These are phyloP conservation scores for Sugiyamaella sp. DNA, from an alignment of 1,139 yeast species.

Conservation along the genomic window DNA sequence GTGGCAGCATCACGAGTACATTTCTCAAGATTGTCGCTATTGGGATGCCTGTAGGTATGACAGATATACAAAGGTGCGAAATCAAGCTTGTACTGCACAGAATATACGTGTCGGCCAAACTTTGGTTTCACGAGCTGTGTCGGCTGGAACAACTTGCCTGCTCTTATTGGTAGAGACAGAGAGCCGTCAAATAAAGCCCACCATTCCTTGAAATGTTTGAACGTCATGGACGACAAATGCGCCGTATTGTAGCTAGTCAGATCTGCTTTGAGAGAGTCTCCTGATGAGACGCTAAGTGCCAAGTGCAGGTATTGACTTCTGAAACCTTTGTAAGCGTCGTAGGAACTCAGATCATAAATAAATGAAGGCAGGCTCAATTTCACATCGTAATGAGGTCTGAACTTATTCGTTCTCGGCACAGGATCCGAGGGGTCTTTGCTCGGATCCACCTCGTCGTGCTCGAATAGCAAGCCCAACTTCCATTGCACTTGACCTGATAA, in stretches of 20 bases:
- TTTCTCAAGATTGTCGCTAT: conserved; percentile 48
- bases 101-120: conserved; percentile 76
- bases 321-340: conserved; percentile 80
- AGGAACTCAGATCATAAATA: conserved; percentile 49
- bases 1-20: conserved; percentile 60
- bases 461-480: conserved; percentile 55
- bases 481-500: conserved; percentile 54
- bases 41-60: conserved; percentile 67
- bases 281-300: conserved; percentile 69
- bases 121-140: conserved; percentile 51
- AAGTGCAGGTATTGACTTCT: conserved; percentile 79
- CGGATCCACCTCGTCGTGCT: conserved; percentile 40
- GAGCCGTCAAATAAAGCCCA: conserved; percentile 76
- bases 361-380: conserved; percentile 64
- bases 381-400: conserved; percentile 73
- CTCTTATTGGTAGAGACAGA: conserved; percentile 72
- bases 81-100: conserved; percentile 77
- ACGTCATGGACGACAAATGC: conserved; percentile 72
- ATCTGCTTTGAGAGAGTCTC: conserved; percentile 21
- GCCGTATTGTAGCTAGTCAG: conserved; percentile 60
- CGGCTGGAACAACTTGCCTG: conserved; percentile 66
- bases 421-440: conserved; percentile 12
- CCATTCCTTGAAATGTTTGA: conserved; percentile 77
- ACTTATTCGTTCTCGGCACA: conserved; percentile 52
- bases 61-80: conserved; percentile 74